Evolutionary conservation across 2,329 filamentous ascomycete genomes (phyloP), one percentile per base, ranked within the genome.

Genomic region (Fusarium ramigenum): DNA sequence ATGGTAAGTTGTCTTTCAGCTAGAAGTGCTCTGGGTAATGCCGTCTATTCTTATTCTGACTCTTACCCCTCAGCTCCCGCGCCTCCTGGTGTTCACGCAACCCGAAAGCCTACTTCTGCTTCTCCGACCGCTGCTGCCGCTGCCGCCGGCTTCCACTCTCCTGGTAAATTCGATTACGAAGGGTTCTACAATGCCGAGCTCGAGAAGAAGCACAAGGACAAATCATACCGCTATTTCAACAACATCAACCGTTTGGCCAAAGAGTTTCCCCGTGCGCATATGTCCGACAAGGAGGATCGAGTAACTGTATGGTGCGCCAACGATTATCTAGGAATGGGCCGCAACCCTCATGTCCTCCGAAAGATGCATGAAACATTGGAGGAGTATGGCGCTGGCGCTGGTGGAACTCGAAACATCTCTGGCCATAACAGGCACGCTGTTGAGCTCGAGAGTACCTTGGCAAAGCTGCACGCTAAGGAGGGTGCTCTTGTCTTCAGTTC

Each of bases 271-370:
- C 93, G 93, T 74, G 96, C 96, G 50, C 96, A 99, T 83, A 97
- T 97, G 88, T 89, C 93, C 21, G 91, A 88, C 66, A 89, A 90
- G 79, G 92, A 96, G 67, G 94, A 98, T 75, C 91, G 91, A 60
- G 96, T 99, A 65, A 97, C 96, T 4, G 96, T 99, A 30, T 99
- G 96, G 96, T 99, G 96, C 87, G 97, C 96, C 81, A 99, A 99
- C 80, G 96, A 99, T 83, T 99, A 99, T 82, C 90, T 99, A 23
- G 96, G 96, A 77, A 99, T 99, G 96, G 96, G 96, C 49, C 90
- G 95, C 78, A 98, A 98, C 83, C 89, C 90, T 18, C 87, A 93
- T 57, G 96, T 99, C 16, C 85, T 99, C 79, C 91, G 93, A 81
- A 90, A 90, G 63, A 99, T 99, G 96, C 96, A 99, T 82, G 89